Conservation (phyloP, 345 rosid species). For the Salix udensis region DNA sequence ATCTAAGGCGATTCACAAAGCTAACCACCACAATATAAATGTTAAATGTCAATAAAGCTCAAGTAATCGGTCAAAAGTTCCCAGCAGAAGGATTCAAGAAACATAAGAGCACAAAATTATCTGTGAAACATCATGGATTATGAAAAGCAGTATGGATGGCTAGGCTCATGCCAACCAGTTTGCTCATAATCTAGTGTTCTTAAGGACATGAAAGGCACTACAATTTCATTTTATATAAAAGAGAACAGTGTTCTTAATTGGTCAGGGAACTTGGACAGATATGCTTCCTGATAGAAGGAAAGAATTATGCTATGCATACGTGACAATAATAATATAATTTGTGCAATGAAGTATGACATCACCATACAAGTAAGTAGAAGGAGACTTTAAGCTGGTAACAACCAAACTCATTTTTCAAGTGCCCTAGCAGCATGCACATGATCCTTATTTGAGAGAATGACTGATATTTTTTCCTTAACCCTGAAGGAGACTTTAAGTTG, state of each 20-base stretch:
- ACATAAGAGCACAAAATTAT: not conserved
- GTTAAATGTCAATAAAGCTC: not conserved
- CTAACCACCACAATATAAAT: not conserved
- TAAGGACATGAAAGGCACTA: slow-evolving; percentile 3
- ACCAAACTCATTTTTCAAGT: not conserved
- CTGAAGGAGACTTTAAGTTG: not conserved
- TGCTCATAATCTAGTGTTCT: not conserved
- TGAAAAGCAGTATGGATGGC: not conserved
- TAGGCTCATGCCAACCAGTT: not conserved
- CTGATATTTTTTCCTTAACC: too few species aligned
- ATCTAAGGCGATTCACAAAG: slow-evolving; percentile 9
- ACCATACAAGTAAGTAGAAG: not conserved
- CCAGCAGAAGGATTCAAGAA: not conserved
- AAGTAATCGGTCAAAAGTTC: not conserved
- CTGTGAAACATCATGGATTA: not conserved
- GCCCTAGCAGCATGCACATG: not conserved
- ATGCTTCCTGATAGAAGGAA: not conserved
- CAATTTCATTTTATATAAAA: not conserved
- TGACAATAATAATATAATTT: not conserved
- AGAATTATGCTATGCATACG: not conserved
- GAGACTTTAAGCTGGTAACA: not conserved
- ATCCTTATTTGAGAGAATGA: not conserved
- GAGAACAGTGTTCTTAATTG: not conserved
- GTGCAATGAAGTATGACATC: not conserved
- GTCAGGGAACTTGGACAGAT: not conserved